Conservation (phyloP, 176 grass and related monocot species). For the barley (Hordeum vulgare) region MorexV3_pseudomolecules_assembly NC_058522.1:89315705-89316204, state of each 20-base stretch:
- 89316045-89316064: neutral
- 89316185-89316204: neutral
- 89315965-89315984: neutral
- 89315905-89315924: constrained; percentile 37
- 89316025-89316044: neutral
- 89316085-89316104: neutral
- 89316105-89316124: neutral
- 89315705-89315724: neutral
- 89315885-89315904: constrained; percentile 33
- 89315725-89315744: neutral
- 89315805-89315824: constrained; percentile 3
- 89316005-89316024: neutral
- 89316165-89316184: neutral
- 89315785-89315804: neutral
- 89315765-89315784: neutral
- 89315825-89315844: neutral
- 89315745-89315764: neutral
- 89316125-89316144: neutral
- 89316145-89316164: neutral
- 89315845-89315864: neutral
- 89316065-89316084: neutral
- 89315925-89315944: constrained; percentile 24
- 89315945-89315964: constrained; percentile 18
- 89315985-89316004: neutral
- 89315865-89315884: neutral